Evolutionary conservation across 169 alveolate genomes (phyloP).

Genomic region (Plasmodium fragile): DNA sequence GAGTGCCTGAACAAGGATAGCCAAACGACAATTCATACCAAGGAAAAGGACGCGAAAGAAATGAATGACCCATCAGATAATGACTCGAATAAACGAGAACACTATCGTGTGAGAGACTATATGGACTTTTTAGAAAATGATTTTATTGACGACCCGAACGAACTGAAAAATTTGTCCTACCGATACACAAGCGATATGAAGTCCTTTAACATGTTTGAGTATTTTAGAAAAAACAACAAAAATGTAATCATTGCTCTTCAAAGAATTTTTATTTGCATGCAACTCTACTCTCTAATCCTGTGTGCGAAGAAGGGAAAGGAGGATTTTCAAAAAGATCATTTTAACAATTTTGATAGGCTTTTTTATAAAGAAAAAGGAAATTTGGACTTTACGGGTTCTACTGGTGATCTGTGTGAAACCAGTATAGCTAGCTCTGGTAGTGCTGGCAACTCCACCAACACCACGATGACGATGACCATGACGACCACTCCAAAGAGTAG

Average conservation of each 20-base stretch:
- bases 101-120: slow-evolving; percentile 16
- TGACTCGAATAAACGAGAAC: not conserved
- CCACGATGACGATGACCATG: not conserved
- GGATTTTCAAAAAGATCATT: slow-evolving; percentile 18
- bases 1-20: not conserved
- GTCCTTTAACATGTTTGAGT: slow-evolving; percentile 68
- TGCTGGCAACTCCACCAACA: not conserved
- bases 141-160: slow-evolving; percentile 41
- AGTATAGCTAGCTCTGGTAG: not conserved
- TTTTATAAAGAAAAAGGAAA: slow-evolving; percentile 51
- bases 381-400: not conserved
- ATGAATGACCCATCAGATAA: not conserved
- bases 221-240: slow-evolving; percentile 67
- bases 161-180: slow-evolving; percentile 44
- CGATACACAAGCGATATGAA: slow-evolving; percentile 32
- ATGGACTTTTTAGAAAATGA: slow-evolving; percentile 8
- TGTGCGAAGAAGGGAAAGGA: slow-evolving; percentile 66
- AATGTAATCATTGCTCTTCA: slow-evolving; percentile 71
- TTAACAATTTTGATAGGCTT: slow-evolving; percentile 1
- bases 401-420: not conserved
- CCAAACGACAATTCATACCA: too few relatives aligned
- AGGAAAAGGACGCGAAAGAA: not conserved
- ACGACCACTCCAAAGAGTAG: not conserved
- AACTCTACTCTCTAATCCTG: slow-evolving; percentile 40
- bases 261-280: slow-evolving; percentile 71